Evolutionary conservation across 2,329 filamentous ascomycete species (phyloP), one percentile per base, ranked within the genome.

Genomic region (Ilyonectria mors-panacis): DNA sequence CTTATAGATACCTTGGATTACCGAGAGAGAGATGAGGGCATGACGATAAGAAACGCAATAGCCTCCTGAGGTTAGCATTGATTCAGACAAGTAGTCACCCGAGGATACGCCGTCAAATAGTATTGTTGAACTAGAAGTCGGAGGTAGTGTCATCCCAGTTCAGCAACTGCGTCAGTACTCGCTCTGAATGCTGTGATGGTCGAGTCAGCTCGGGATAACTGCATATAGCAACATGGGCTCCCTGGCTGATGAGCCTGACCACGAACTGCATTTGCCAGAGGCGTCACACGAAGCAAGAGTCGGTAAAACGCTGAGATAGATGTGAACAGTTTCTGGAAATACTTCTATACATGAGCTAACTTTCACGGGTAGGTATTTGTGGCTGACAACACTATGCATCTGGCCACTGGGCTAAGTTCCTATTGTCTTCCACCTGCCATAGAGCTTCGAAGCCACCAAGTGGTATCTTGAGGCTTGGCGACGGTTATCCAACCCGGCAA

Each of bases 371-470:
- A 95, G 90, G 87, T 91, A n/a, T 94, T 93, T 78, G 91, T 98
- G 67, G 90, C 93, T 56, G 94, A 97, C 77, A 97, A 98, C 78
- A n/a, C n/a, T n/a, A n/a, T 92, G 89, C 73, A 93, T 66, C 86
- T 98, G 35, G 95, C 95, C 42, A 92, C 94, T 21, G 96, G 95
- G n/a, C n/a, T 73, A 98, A 98, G 81, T 97, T 94, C 78, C 86
- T 98, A 10, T 86, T 98, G 15, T 87, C 88, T n/a, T 2, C 87
- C 91, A 42, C 88, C 89, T 17, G 81, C 88, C 50, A 93, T n/a
- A 91, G 79, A 86, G 86, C 54, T 96, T 93, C 75, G 94, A 97
- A 76, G 87, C 88, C 30, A 91, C 89, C 62, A 97, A 95, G 81
- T n/a, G 87, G 89, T 4, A 86, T 98, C 19, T 98, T 75, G 91